Evolutionary conservation across 352 stramenopile species (phyloP), one percentile per base, ranked within the genome.

Genomic region (Phytophthora crassamura): DNA sequence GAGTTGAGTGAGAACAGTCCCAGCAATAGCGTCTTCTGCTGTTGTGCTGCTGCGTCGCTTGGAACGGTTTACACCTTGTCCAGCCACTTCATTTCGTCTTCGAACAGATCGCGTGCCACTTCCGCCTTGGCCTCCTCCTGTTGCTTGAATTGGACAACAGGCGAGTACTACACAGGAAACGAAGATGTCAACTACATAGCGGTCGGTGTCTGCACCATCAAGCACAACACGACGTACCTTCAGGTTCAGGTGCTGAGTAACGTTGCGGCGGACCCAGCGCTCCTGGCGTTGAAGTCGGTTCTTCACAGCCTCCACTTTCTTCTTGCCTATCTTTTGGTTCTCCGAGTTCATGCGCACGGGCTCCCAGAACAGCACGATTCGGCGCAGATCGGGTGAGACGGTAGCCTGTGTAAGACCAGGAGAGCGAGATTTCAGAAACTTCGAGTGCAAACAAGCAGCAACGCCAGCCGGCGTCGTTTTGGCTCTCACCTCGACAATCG

Each of bases 71-170:
- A 75, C 33, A 73, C 62, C 16, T 33, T 75, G 66, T 92, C 75
- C 20, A 94, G 66, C 86, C 86, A 94, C 33, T 81, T 75, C 84
- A 94, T 92, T 64, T 94, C 86, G 30, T 76, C 58, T 36, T 94
- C 86, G 49, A 94, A 94, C 33, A 86, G 49, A 14, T 69, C 75
- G 32, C 72, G 82, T n/a, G 70, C 67, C 30, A 88, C 72, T 53
- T 90, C 80, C 43, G 67, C 81, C 77, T 91, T 90, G 48, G 66
- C 60, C 47, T 86, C 67, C 64, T 82, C 85, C 47, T 81, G 80
- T 46, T 85, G 74, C 69, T 90, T 91, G 75, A 94, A 92, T 71
- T 91, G 78, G 32, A 94, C 63, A 32, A 89, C 72, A 30, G 86
- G 86, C 30, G 83, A 89, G 51, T 92, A 94, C 86, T 93, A 18